Evolutionary conservation across 768 basidiomycete genomes (phyloP), one percentile per base, ranked within the genome.

Genomic region (Gyrodon lividus): DNA sequence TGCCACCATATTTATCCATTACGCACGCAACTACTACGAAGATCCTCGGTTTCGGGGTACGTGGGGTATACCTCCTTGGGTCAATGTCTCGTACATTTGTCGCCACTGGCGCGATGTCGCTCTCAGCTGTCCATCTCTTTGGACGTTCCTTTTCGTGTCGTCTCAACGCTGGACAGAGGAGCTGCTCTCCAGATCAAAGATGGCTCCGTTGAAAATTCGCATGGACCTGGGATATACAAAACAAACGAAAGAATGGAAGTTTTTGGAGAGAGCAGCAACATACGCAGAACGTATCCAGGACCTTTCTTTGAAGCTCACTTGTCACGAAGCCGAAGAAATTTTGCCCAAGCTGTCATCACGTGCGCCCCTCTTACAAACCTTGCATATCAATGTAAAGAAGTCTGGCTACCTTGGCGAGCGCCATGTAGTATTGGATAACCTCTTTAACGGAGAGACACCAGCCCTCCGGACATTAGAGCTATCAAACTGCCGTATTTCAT

Each of bases 171-270:
- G 73, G 72, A 70, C 69, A 16, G 65, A 71, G 47, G 75, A 74
- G 57, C 73, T 79, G 68, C 52, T 80, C 22, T 61, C 58, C 31
- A 69, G 78, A 19, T 80, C 79, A 3, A 78, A 76, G 56, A 70
- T 62, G 61, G 70, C 70, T 14, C 65, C 70, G 28, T 39, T 67
- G 37, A 51, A 51, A 30, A 43, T 67, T 26, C n/a, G 46, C 33
- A 24, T 45, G 3, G 60, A 64, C 61, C 74, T 20, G 50, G 62
- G 39, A 51, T 75, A 46, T 65, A 60, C 46, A 19, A 50, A 65
- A 58, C 23, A 55, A 57, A 51, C 40, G 66, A 38, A 50, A 59
- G 28, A 66, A 59, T 50, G 48, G 60, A 6, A 66, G 64, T 13
- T 71, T 63, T 9, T 76, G 23, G 63, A 63, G 31, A 63, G 60